Evolutionary conservation across 208 protist genomes (phyloP), one percentile per base, ranked within the genome.

Genomic region (Strigomonas galati): DNA sequence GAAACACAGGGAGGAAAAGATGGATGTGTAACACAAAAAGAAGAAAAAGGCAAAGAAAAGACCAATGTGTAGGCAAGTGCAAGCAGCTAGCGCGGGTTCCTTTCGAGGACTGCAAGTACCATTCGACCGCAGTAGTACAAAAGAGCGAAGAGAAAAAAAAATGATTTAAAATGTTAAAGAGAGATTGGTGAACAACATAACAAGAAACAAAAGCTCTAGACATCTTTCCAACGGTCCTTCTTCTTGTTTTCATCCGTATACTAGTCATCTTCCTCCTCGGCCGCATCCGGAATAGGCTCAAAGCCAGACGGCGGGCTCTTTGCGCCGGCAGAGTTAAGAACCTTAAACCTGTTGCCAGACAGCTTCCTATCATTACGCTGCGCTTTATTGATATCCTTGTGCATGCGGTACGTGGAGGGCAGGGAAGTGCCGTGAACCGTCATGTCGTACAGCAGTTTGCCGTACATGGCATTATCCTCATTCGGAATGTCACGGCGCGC

Each of bases 381-480:
- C 5, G 91, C 91, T 65, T 94, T 93, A 72, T 94, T 93, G 49
- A 96, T 90, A 57, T 96, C 86, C 66, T 96, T 96, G 76, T 94
- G 87, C 88, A 96, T 93, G 23, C 88, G 81, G 62, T 96, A 96
- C 15, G 78, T 90, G 0, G 84, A 81, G 2, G 91, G 91, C 12
- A 96, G 52, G 17, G 91, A 94, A 0, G 88, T 92, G 14, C 91
- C 91, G 70, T 94, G 86, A 19, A 96, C 76, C 19, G 87, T 94
- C 72, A 76, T 91, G 66, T 96, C 91, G 63, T 86, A 91, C 6
- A 96, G 78, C 44, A 84, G 74, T 57, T 96, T 94, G 17, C 91
- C 91, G 65, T 94, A 96, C 88, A 96, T 93, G 46, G 86, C 88
- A 60, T 93, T 96, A 59, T 94, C 88, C 49, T 96, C 81, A 52